Evolutionary conservation across 2,329 filamentous ascomycete genomes (phyloP), one percentile per base, ranked within the genome.

Genomic region (Penicillium olsonii): DNA sequence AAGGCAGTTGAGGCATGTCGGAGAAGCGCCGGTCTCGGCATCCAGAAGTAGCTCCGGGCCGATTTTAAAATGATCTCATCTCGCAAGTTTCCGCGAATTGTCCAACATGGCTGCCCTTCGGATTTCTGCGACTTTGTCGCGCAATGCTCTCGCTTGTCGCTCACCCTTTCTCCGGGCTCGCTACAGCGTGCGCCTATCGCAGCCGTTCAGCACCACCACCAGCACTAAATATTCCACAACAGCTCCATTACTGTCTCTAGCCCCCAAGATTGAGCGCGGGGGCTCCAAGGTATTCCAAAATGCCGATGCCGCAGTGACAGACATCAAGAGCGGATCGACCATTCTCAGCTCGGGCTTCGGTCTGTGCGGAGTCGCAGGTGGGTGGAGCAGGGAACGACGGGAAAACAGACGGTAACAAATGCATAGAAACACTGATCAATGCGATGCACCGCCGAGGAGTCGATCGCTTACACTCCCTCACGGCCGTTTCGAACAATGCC

Each of bases 401-500:
- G 9, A 11, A 15, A 44, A 18, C 5, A 14, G 0, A 10, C 3
- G 15, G 35, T 49, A 5, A 49, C 8, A 18, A 4, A n/a, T 4
- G 14, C 9, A n/a, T 67, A 78, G 87, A 90, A 64, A 90, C 88
- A 0, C 73, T 91, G 6, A 91, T 91, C 61, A 77, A 82, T 34
- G 84, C 85, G 14, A 80, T 92, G 33, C 78, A 83, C 47, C 75
- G 76, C 15, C 73, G 83, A 62, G 84, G 83, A 5, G 73, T 76
- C 5, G 80, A 84, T 4, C 76, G 70, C 42, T 67, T 79, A 37
- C 76, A 73, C 39, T 73, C 83, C 2, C 76, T 92, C 24, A 90
- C 87, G 1, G 87, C 87, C 17, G 85, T 92, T 2, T 91, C 87
- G 42, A 92, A 92, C 66, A 92, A 92, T 65, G 88, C 88, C 7